These are phyloP conservation scores for Psilocybe cyanescens DNA, from an alignment of 768 basidiomycete genomes.

Conservation along the genomic window DNA sequence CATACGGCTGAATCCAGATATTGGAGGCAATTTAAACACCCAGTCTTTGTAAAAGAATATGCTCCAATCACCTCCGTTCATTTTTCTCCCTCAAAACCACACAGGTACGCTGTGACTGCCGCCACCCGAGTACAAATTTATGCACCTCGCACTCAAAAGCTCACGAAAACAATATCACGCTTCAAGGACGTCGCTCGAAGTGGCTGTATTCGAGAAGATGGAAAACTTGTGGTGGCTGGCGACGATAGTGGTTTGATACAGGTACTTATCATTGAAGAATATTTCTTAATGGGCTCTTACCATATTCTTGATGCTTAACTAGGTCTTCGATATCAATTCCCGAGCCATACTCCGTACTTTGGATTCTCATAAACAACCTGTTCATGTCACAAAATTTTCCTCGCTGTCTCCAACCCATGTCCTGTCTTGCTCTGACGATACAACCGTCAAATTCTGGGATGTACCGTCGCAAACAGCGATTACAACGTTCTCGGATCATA, in stretches of 20 bases:
- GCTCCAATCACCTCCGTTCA: constrained; percentile 94
- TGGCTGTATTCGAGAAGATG: constrained; percentile 88
- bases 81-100: constrained; percentile 86
- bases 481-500: constrained; percentile 81
- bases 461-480: constrained; percentile 85
- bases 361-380: constrained; percentile 94
- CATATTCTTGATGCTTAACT: constrained; percentile 9
- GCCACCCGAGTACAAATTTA: constrained; percentile 95
- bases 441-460: constrained; percentile 93
- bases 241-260: constrained; percentile 92
- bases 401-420: constrained; percentile 78
- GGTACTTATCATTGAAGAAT: constrained; percentile 38
- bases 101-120: constrained; percentile 94
- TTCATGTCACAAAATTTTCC: constrained; percentile 94
- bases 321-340: constrained; percentile 94
- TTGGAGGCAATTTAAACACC: constrained; percentile 88
- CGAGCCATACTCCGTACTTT: constrained; percentile 92
- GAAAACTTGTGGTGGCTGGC: constrained; percentile 93
- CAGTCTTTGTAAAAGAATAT: constrained; percentile 96
- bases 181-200: constrained; percentile 96
- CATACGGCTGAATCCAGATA: constrained; percentile 78
- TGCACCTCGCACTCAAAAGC: constrained; percentile 93
- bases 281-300: neutral
- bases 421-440: constrained; percentile 95
- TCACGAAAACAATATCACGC: constrained; percentile 93